phyloP scores from a whole-genome alignment of 2,329 filamentous ascomycete genomes.

The Talaromyces sp. region DNA sequence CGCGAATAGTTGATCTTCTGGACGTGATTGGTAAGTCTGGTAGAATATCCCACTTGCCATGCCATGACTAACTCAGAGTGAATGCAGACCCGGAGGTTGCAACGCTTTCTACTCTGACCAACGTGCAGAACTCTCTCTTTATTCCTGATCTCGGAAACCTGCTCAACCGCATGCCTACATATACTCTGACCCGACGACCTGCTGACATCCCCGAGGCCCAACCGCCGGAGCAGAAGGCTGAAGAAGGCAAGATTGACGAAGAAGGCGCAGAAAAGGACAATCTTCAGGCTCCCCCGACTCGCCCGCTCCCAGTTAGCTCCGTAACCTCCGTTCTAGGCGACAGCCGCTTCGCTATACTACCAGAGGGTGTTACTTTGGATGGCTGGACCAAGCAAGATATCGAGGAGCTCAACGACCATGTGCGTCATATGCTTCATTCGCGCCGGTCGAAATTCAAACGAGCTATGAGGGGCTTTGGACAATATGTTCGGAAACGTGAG shows the following conservation, averaged over 20 bases:
- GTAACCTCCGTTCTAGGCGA: conserved; percentile 64
- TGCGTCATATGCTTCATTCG: conserved; percentile 82
- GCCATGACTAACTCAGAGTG: not conserved
- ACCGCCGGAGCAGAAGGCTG: conserved; percentile 2
- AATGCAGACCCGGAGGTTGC: conserved; percentile 71
- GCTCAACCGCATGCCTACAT: conserved; percentile 73
- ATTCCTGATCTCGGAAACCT: conserved; percentile 71
- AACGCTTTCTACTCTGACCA: conserved; percentile 76
- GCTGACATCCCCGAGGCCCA: conserved; percentile 24
- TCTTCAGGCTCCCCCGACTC: conserved; percentile 10
- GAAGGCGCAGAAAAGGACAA: conserved; percentile 14
- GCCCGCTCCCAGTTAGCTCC: conserved; percentile 43
- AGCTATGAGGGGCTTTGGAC: conserved; percentile 69
- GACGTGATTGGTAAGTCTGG: conserved; percentile 58
- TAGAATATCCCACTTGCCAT: not conserved
- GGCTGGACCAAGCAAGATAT: conserved; percentile 73
- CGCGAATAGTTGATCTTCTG: conserved; percentile 60
- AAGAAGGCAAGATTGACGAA: conserved; percentile 15
- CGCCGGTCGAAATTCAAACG: conserved; percentile 73
- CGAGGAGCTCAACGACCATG: conserved; percentile 73
- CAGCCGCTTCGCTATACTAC: conserved; percentile 71
- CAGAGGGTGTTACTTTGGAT: conserved; percentile 64
- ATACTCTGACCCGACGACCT: conserved; percentile 57
- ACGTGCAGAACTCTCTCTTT: conserved; percentile 86
- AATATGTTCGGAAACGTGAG: conserved; percentile 67